Conservation (phyloP, 1,284 basidiomycete genomes). For the Pseudozyma sp. region DNA sequence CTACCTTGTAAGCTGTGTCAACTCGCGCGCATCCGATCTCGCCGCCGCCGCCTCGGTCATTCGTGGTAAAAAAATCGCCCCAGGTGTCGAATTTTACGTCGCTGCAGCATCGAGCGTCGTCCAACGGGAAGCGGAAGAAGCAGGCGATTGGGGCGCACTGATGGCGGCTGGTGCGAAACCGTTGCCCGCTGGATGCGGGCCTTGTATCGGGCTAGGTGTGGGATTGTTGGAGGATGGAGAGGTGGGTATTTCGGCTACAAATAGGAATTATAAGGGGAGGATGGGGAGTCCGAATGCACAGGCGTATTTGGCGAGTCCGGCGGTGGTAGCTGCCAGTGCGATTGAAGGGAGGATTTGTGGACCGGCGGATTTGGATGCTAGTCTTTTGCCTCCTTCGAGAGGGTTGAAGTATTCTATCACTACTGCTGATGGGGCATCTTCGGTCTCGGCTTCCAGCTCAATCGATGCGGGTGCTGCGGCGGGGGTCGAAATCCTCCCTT, state of each 20-base stretch:
- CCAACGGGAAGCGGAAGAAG: slow-evolving; percentile 85
- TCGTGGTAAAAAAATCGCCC: slow-evolving; percentile 82
- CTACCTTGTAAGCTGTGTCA: slow-evolving; percentile 98
- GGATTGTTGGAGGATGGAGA: slow-evolving; percentile 94
- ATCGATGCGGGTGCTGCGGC: slow-evolving; percentile 35
- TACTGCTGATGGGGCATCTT: slow-evolving; percentile 55
- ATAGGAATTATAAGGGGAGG: slow-evolving; percentile 97
- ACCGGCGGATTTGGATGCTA: slow-evolving; percentile 76
- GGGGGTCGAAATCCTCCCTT: slow-evolving; percentile 53
- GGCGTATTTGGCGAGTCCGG: slow-evolving; percentile 94
- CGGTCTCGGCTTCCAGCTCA: slow-evolving; percentile 33
- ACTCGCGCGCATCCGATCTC: slow-evolving; percentile 95
- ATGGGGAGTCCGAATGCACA: slow-evolving; percentile 96
- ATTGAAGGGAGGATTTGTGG: slow-evolving; percentile 90
- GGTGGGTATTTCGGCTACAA: slow-evolving; percentile 96
- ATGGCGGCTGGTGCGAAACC: slow-evolving; percentile 88
- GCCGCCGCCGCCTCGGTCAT: slow-evolving; percentile 90
- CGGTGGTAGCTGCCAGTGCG: slow-evolving; percentile 95
- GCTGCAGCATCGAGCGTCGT: slow-evolving; percentile 93
- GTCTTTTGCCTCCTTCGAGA: slow-evolving; percentile 73
- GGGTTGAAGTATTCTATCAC: slow-evolving; percentile 71
- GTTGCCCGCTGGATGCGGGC: slow-evolving; percentile 94
- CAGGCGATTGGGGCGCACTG: slow-evolving; percentile 89
- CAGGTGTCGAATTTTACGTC: slow-evolving; percentile 94
- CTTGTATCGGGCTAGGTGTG: slow-evolving; percentile 94